Base-by-base conservation (phyloP, 805 yeast genomes). In the Wickerhamiella vanderwaltii region DNA sequence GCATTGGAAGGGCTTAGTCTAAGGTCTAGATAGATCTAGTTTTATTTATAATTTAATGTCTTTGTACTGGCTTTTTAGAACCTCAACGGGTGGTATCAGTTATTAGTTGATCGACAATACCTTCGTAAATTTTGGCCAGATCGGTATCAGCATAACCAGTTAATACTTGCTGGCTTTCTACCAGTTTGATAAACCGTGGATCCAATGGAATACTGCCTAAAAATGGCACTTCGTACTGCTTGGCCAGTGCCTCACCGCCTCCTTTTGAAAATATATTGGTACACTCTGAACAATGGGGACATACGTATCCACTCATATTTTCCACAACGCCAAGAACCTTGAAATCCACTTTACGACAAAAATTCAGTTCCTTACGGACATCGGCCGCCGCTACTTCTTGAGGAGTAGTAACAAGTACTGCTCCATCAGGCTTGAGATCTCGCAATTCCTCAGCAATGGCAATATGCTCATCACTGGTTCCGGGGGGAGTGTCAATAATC, bases 401-500 rank as follows among this genome's bases (percentile, higher is more conserved):
- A 1, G 99, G 98, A 0, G 98, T 91, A 0, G 98, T 91, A 5
- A 91, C 99, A 1, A 91, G 73, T 0, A 91, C 77, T 1, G 95
- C 95, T 0, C 97, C 97, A 52, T 85, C 95, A 2, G 88, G 85
- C 20, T 69, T 68, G 49, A 66, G 61, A 43, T 79, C 63, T 25
- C 55, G 56, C 30, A 91, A 67, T 59, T 86, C 94, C 56, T 91
- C 97, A 4, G 96, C 96, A 29, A 93, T 80, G 3, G 95, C 86
- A 29, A 91, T 91, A 58, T 91, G 99, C 58, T 91, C 99, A 60
- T 91, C 99, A 0, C 95, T 81, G 0, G 99, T 91, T 0, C 99
- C 99, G 0, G 99, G 99, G 1, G 99, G 99, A 0, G 99, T 91
- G 58, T 91, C 99, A 5, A 91, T 86, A 24, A 91, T 62, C 43